Conservation (phyloP, 805 yeast species). For the Myxozyma melibiosi region DNA sequence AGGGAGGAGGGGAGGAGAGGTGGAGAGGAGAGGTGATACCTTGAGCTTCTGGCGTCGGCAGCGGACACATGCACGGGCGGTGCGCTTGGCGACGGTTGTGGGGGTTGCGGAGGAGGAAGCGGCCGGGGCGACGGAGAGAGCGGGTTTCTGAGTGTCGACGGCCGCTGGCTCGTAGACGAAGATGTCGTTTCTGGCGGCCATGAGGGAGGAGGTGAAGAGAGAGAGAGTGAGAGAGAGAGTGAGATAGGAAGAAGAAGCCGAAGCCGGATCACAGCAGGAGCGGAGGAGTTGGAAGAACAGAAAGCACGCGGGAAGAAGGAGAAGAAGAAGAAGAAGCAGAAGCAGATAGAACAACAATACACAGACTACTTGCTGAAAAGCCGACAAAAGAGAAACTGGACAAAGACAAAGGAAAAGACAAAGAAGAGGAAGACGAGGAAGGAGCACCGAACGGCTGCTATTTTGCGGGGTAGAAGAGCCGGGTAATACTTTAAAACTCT, state of each 20-base stretch:
- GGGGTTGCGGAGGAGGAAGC: neutral
- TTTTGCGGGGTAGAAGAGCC: neutral
- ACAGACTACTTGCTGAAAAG: too few species aligned
- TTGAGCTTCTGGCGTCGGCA: slow-evolving; percentile 31
- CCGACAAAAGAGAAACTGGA: too few species aligned
- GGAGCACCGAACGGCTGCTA: too few species aligned
- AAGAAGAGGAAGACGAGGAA: too few species aligned
- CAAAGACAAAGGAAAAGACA: too few species aligned
- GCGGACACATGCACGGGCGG: slow-evolving; percentile 32
- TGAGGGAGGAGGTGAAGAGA: neutral
- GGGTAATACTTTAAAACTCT: neutral
- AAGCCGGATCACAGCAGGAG: neutral
- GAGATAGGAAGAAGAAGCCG: neutral
- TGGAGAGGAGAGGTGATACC: slow-evolving; percentile 4
- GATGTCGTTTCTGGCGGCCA: slow-evolving; percentile 18
- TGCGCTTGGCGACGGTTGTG: slow-evolving; percentile 17
- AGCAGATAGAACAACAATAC: neutral
- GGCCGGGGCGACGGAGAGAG: neutral
- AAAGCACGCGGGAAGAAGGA: neutral
- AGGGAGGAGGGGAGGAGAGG: neutral
- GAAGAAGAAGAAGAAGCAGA: neutral
- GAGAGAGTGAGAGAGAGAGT: neutral
- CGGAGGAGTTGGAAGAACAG: neutral
- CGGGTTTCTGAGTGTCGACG: neutral
- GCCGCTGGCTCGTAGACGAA: slow-evolving; percentile 24